Percentiles rank a stretch among this genome's conserved stretches.
Evolutionary conservation across 164 flowering plant species (phyloP).

Genomic region (Vitis vinifera): DNA sequence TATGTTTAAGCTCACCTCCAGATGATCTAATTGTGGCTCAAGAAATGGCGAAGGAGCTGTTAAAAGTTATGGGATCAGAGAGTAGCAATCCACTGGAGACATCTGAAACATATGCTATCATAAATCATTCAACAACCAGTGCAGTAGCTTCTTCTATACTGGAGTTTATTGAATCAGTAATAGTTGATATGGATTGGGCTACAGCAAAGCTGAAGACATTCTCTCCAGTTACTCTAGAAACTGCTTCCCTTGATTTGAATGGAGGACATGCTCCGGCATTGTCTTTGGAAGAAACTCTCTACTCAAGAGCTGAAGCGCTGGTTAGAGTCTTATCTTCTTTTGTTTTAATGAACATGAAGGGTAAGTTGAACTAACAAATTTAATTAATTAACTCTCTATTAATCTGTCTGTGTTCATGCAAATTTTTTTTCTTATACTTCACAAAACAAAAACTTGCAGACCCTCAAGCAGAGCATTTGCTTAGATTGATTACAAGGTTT

Average conservation of each 20-base stretch:
- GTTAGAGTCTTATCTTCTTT: conserved; percentile 64
- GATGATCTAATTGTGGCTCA: conserved; percentile 54
- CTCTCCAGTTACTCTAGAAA: conserved; percentile 31
- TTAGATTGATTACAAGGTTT: conserved; percentile 57
- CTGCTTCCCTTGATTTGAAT: conserved; percentile 19
- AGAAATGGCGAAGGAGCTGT: conserved; percentile 57
- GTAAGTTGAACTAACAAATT: conserved; percentile 29
- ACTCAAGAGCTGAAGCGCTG: conserved; percentile 62
- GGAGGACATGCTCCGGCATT: conserved; percentile 33
- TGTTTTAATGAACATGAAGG: conserved; percentile 66
- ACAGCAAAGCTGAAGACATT: conserved; percentile 43
- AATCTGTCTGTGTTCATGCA: not conserved
- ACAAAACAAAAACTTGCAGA: conserved; percentile 35
- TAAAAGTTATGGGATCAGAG: conserved; percentile 53
- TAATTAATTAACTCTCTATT: not conserved
- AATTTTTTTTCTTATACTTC: not conserved
- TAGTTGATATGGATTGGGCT: conserved; percentile 66
- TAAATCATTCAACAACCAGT: conserved; percentile 54
- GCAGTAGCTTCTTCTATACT: conserved; percentile 48
- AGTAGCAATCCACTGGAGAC: conserved; percentile 27
- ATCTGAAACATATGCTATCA: conserved; percentile 54
- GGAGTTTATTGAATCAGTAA: conserved; percentile 45
- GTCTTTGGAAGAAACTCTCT: conserved; percentile 57
- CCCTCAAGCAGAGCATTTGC: conserved; percentile 70
- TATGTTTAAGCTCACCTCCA: conserved; percentile 47